Base-by-base conservation (phyloP, 2,329 filamentous ascomycete species). In the Epichloe elymi region DNA sequence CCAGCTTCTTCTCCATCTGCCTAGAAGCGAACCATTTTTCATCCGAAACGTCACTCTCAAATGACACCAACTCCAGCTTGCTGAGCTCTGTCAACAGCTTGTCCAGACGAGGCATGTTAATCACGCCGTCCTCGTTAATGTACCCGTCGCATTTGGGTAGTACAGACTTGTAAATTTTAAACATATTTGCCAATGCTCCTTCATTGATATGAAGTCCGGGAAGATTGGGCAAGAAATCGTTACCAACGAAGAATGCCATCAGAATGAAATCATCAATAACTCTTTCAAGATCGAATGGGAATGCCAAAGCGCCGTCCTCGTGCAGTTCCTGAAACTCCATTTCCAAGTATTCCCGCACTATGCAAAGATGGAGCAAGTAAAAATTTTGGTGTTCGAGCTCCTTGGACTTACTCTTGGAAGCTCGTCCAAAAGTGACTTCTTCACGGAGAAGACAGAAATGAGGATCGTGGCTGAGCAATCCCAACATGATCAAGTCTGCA, bases 191-290 rank as follows among this genome's bases (percentile, higher is more conserved):
- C 67, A 98, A 73, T 20, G 94, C 93, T 57, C 93, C 94, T 69
- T 98, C 94, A 68, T 98, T 98, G 69, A 98, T 98, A 69, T 98
- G 93, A 57, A 98, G 71, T 63, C 94, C 88, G 5, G 94, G 94
- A 53, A 98, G 75, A 69, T 98, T 96, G 3, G 93, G 93, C 67
- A 98, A 78, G 72, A 98, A 98, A 78, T 98, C 93, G 69, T 98
- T 98, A 65, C 93, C 93, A 61, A 98, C 88, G 67, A 98, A 98
- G 73, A 98, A 98, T 46, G 90, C 91, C 89, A 98, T 96, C 54
- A 98, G 79, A 65, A 98, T 97, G 68, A 98, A 98, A 74, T 98
- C 93, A 66, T 98, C 93, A 70, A 98, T 97, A 63, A 98, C 82
- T 56, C 86, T 82, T 73, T 98, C 93, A 76, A 98, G 85, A 63